These are phyloP conservation scores for Tetrahymena borealis DNA, from an alignment of 73 alveolate genomes.

Conservation along the genomic window DNA sequence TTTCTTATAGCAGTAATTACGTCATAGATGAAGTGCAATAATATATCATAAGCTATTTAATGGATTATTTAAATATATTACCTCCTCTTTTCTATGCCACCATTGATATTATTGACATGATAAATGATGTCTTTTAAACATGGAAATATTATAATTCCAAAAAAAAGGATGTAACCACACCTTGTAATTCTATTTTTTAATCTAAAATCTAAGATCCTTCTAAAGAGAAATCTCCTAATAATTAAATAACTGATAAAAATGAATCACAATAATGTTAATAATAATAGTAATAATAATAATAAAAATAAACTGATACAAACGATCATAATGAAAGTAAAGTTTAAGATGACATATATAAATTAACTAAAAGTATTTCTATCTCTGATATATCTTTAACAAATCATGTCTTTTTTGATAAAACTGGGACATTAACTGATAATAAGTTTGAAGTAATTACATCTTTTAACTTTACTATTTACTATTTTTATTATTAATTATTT, in stretches of 20 bases:
- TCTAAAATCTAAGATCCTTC: no score
- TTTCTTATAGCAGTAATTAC: neutral
- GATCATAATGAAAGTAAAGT: neutral
- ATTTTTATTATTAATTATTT: no score
- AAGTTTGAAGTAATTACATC: neutral
- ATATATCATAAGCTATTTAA: neutral
- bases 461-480: neutral
- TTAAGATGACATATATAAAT: neutral
- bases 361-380: neutral
- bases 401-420: conserved; percentile 28
- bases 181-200: no score
- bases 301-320: neutral
- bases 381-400: conserved; percentile 12
- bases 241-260: no score
- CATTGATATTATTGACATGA: neutral
- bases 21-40: neutral
- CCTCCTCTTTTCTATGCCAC: neutral
- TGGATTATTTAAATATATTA: neutral
- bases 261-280: no score
- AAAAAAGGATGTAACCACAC: no score
- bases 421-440: conserved; percentile 28
- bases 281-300: neutral
- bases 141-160: neutral
- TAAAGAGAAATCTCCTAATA: no score
- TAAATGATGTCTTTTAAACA: neutral